Evolutionary conservation across 768 basidiomycete genomes (phyloP), one percentile per base, ranked within the genome.

Genomic region (Floccularia luteovirens): DNA sequence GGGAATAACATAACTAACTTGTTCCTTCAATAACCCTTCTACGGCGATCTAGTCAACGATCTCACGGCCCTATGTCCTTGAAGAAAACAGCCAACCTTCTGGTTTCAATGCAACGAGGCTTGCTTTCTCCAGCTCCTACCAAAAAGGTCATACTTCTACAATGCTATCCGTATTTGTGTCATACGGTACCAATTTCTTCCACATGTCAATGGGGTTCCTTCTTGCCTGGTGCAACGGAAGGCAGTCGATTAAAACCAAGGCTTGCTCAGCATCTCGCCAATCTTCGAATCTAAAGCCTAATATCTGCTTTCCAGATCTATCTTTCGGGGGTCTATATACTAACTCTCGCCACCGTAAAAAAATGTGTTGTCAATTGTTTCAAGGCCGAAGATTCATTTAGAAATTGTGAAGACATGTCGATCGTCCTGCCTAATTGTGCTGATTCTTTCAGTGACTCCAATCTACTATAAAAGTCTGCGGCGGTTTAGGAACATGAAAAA

Each of bases 201-300:
- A 48, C 46, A 53, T 53, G 54, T 59, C 58, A 56, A 57, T 50
- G 52, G 47, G 41, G 40, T 56, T 43, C 52, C 48, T 47, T 43
- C 48, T 48, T 47, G 23, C 46, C 42, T 38, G 24, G 39, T 42
- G 17, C 43, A 38, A 33, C 47, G 19, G 22, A 20, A 24, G 36
- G 31, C n/a, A n/a, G 40, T 39, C 46, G 50, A 45, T 46, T 49
- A 43, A 47, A 45, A 43, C 42, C 36, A 38, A 43, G 36, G 41
- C 17, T 14, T 22, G 14, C 24, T 19, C 14, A 28, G 44, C 54
- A 54, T 48, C n/a, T 63, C 60, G 58, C 58, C 46, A 61, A 66
- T 63, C 64, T 59, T 51, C 46, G 36, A 53, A 54, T 59, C 58
- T 57, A 46, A 45, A 46, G 48, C 48, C 52, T 56, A 47, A 53